These are phyloP conservation scores for Ailanthus altissimus DNA, from an alignment of 345 rosid species.

Conservation along the genomic window DNA sequence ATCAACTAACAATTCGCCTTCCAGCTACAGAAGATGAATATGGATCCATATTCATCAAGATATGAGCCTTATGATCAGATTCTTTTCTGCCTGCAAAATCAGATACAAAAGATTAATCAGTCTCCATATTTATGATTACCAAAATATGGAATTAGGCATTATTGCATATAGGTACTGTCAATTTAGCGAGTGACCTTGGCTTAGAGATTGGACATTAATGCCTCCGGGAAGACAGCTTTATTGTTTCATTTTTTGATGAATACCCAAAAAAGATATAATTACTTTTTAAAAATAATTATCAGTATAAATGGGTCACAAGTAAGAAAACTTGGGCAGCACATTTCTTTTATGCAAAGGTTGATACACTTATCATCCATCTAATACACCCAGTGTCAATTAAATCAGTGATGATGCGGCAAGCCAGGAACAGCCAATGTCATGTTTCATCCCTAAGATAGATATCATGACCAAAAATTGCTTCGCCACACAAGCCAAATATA, in stretches of 20 bases:
- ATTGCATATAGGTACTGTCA: neutral
- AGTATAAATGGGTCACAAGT: neutral
- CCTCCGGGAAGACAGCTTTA: neutral
- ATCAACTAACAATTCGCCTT: neutral
- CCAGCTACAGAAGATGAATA: neutral
- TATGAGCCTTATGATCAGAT: neutral
- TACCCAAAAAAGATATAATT: neutral
- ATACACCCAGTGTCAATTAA: neutral
- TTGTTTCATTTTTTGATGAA: neutral
- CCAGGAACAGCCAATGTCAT: neutral
- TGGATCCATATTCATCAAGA: neutral
- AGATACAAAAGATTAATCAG: neutral
- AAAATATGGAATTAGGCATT: neutral
- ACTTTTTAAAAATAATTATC: neutral
- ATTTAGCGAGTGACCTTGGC: neutral
- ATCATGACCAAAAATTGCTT: neutral
- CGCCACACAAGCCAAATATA: slow-evolving; percentile 4
- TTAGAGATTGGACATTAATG: neutral
- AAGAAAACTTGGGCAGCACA: neutral
- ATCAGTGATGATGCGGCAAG: neutral
- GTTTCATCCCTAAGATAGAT: neutral
- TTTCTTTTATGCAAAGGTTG: neutral
- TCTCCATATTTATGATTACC: neutral
- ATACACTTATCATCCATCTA: neutral
- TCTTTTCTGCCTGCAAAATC: slow-evolving; percentile 2